Evolutionary conservation across 176 grass and related monocot genomes (phyloP).

Genomic region (Tuctoria greenei): DNA sequence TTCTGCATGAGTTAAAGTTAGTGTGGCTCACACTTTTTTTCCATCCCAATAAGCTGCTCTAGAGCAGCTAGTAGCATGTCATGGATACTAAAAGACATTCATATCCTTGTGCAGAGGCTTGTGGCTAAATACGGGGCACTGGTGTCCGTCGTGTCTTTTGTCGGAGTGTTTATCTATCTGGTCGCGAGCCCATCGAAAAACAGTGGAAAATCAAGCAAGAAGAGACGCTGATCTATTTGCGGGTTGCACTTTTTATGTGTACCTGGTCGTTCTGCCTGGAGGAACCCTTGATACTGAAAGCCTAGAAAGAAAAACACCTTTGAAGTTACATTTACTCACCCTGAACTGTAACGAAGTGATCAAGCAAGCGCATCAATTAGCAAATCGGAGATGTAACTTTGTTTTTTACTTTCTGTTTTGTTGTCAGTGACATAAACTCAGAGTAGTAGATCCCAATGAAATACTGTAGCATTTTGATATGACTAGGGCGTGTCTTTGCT

Average conservation of each 20-base stretch:
- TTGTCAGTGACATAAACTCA: not conserved
- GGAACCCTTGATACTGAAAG: conserved; percentile 5
- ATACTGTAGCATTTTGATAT: conserved; percentile 33
- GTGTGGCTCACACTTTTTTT: not conserved
- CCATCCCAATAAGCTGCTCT: not conserved
- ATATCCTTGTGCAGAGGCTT: conserved; percentile 55
- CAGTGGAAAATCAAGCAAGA: conserved; percentile 67
- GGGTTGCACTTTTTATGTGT: not conserved
- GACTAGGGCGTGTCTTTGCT: not conserved
- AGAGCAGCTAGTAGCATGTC: not conserved
- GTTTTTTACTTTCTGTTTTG: conserved; percentile 18
- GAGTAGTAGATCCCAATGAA: conserved; percentile 3
- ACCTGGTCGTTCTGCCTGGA: conserved; percentile 22
- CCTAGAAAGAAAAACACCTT: conserved; percentile 3
- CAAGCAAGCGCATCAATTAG: not conserved
- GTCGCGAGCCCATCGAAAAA: conserved; percentile 71
- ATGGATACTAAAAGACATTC: conserved; percentile 7
- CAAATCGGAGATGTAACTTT: conserved; percentile 32
- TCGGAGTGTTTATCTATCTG: conserved; percentile 67
- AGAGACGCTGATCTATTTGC: conserved; percentile 65
- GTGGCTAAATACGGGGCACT: conserved; percentile 64
- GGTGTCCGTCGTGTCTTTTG: conserved; percentile 69
- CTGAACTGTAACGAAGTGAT: conserved; percentile 33
- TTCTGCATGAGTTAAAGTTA: not conserved
- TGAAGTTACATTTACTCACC: conserved; percentile 34